Evolutionary conservation across 2,329 filamentous ascomycete genomes (phyloP), one percentile per base, ranked within the genome.

Genomic region (Sphaerulina musiva): DNA sequence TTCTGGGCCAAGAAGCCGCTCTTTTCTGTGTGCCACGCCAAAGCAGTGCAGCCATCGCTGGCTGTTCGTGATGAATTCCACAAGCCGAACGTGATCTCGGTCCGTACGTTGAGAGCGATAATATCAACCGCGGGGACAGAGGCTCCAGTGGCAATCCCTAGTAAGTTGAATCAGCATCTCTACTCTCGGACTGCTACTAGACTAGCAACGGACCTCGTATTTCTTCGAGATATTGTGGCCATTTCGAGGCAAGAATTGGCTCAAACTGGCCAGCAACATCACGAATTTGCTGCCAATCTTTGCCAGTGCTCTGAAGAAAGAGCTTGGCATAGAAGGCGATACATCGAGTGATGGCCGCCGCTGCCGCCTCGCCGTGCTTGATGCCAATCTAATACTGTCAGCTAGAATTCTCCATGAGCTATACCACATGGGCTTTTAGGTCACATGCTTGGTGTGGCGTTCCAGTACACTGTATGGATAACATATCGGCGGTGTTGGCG

Each of bases 61-160:
- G 48, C 29, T 10, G 23, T 51, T 17, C 36, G n/a, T 26, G 39
- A 17, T 14, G 32, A 26, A n/a, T 14, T 50, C 56, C 79, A 82
- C 11, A 80, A 66, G 0, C 80, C 80, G 53, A 83, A 81, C 1
- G 73, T 73, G 56, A 82, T 81, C 65, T 82, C 80, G 0, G 77
- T 81, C 1, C 80, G 72, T 5, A 80, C 75, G 52, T 83, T 83
- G 9, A 83, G 66, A 1, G 80, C 78, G 1, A 83, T 64, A n/a
- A 83, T 74, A 45, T 81, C 78, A 2, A 77, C 63, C 1, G 82
- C 59, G 0, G 70, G 58, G 6, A 74, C 64, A 0, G 62, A 67
- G 0, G 79, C 72, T 2, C 80, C 80, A 1, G 77, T 72, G 0
- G 80, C 79, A 40, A 83, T 73, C 53, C 68, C 48, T 41, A n/a